These are phyloP conservation scores for Selaginella moellendorffii DNA, from an alignment of 75 land plant species.

Conservation along the genomic window DNA sequence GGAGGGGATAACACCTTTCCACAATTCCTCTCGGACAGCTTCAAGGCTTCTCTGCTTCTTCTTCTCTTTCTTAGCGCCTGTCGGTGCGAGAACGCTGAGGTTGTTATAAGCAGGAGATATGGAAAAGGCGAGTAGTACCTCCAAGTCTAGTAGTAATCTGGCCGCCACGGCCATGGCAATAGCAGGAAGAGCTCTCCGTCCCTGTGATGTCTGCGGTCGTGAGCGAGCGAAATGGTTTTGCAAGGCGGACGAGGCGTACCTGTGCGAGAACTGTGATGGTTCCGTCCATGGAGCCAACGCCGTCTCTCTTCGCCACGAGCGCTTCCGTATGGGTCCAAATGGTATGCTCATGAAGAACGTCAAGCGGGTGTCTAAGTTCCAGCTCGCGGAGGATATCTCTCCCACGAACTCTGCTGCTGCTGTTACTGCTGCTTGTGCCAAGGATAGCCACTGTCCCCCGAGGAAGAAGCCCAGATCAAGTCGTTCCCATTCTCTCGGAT, in stretches of 20 bases:
- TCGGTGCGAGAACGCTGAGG: too few relatives aligned
- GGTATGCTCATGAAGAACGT: slow-evolving; percentile 11
- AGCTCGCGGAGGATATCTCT: not conserved
- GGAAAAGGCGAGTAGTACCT: not conserved
- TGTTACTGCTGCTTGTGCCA: not conserved
- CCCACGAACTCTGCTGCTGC: not conserved
- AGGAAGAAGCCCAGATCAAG: slow-evolving; percentile 12
- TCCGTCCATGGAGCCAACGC: slow-evolving; percentile 79
- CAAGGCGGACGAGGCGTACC: slow-evolving; percentile 76
- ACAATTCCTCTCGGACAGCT: too few relatives aligned
- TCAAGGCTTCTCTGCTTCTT: too few relatives aligned
- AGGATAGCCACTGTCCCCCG: slow-evolving; percentile 3
- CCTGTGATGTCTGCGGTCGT: slow-evolving; percentile 63
- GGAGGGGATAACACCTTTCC: too few relatives aligned
- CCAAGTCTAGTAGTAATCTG: not conserved
- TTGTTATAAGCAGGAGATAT: too few relatives aligned
- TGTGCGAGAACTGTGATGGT: slow-evolving; percentile 66
- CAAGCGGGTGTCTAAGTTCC: not conserved
- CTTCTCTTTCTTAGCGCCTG: too few relatives aligned
- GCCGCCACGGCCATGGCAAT: slow-evolving; percentile 37
- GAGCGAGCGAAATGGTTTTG: slow-evolving; percentile 80
- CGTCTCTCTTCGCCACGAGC: slow-evolving; percentile 60
- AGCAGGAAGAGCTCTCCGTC: slow-evolving; percentile 45
- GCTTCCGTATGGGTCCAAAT: slow-evolving; percentile 38
- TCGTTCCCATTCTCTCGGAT: slow-evolving; percentile 12